Percentiles rank a stretch among this genome's conserved stretches.
These are phyloP conservation scores for Claviceps sp. DNA, from an alignment of 2,329 filamentous ascomycete genomes.

Conservation along the genomic window DNA sequence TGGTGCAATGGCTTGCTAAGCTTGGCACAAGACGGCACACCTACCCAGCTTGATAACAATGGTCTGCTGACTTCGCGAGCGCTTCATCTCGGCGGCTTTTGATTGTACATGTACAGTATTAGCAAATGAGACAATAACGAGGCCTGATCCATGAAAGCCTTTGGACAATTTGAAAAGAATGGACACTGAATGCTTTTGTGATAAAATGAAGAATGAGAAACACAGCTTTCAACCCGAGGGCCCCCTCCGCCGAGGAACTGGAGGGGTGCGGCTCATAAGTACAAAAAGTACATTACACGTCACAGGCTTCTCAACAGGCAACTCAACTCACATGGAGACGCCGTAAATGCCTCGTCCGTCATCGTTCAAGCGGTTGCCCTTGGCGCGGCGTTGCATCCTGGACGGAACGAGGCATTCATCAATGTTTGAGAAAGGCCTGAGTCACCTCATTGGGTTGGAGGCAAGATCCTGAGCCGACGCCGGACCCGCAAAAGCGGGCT, in stretches of 20 bases:
- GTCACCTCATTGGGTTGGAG: constrained; percentile 6
- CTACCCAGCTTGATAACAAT: constrained; percentile 82
- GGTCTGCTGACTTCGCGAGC: constrained; percentile 29
- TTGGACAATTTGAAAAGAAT: not conserved
- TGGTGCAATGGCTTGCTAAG: not conserved
- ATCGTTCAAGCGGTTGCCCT: constrained; percentile 6
- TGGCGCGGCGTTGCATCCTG: constrained; percentile 4
- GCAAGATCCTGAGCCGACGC: constrained; percentile 2
- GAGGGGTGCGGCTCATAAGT: not conserved
- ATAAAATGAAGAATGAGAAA: constrained; percentile 2
- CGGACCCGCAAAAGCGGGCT: constrained; percentile 5
- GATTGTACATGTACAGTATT: constrained; percentile 9
- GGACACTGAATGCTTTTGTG: constrained; percentile 2
- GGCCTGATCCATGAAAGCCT: constrained; percentile 4
- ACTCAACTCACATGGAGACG: constrained; percentile 5
- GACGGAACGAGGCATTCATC: constrained; percentile 2
- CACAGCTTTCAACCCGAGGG: not conserved
- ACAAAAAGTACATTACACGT: not conserved
- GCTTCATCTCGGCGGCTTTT: constrained; percentile 46
- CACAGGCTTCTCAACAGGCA: constrained; percentile 1
- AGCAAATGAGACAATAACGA: constrained; percentile 1
- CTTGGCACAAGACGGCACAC: constrained; percentile 10
- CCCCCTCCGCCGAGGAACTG: not conserved
- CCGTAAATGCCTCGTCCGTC: constrained; percentile 10
- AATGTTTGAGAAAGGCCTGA: constrained; percentile 1